Evolutionary conservation across 495 filamentous ascomycete genomes (phyloP).

Genomic region (Rusavskia elegans): DNA sequence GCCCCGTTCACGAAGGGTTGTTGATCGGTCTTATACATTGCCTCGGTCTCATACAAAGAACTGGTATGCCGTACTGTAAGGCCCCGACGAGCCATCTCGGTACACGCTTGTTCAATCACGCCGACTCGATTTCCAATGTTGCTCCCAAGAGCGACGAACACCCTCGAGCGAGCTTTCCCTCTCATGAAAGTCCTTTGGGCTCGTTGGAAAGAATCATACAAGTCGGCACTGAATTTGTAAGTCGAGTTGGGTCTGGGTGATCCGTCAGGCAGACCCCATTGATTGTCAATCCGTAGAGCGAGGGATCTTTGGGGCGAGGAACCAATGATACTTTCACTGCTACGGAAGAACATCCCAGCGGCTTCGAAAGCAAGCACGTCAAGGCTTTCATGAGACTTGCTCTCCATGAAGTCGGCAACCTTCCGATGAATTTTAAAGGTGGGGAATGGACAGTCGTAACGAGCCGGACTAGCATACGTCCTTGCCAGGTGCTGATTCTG

Average conservation of each 20-base stretch:
- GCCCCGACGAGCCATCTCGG: slow-evolving; percentile 49
- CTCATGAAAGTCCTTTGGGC: not conserved
- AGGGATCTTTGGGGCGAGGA: too few species aligned
- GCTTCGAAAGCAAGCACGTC: not conserved
- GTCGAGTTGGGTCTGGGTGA: too few species aligned
- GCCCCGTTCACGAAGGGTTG: slow-evolving; percentile 80
- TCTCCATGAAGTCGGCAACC: not conserved
- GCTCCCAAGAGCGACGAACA: slow-evolving; percentile 80
- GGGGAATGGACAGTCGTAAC: not conserved
- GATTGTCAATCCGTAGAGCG: too few species aligned
- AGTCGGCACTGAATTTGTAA: not conserved
- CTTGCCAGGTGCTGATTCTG: too few species aligned
- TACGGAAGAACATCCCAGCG: not conserved
- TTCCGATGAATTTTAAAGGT: slow-evolving; percentile 1
- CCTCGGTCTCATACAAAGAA: slow-evolving; percentile 80
- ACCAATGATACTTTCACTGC: not conserved
- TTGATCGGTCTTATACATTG: slow-evolving; percentile 92
- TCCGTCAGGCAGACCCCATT: too few species aligned
- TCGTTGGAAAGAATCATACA: not conserved
- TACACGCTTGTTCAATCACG: slow-evolving; percentile 70
- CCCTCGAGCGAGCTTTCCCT: slow-evolving; percentile 19
- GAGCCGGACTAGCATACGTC: too few species aligned
- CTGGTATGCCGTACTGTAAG: slow-evolving; percentile 71
- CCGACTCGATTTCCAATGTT: slow-evolving; percentile 77
- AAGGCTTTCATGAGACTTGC: not conserved